Evolutionary conservation across 2,329 filamentous ascomycete species (phyloP), one percentile per base, ranked within the genome.

Genomic region (Fusarium metavorans): DNA sequence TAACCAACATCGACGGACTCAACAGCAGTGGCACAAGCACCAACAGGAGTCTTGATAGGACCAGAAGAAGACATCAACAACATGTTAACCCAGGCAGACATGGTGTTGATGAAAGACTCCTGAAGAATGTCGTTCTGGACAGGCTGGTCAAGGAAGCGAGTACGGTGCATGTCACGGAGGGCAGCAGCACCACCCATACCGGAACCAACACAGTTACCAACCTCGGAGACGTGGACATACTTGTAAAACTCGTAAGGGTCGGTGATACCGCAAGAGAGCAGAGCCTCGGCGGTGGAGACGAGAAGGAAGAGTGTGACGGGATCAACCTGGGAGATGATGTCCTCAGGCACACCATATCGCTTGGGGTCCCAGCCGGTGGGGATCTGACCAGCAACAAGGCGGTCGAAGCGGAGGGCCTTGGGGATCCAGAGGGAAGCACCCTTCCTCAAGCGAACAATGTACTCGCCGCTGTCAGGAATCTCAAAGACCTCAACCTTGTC

Each of bases 31-130:
- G 97, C 97, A 82, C 97, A 99, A 81, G 97, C 97, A 87, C 96
- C 97, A 61, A 98, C 97, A 5, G 97, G 97, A 1, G 97, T 98
- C 89, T 98, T 98, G 89, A 99, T 98, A 48, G 97, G 95, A 77
- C 97, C 97, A 62, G 97, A 98, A 6, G 97, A 98, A 6, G 97
- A 99, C 74, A 99, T 88, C 74, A 99, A 88, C 85, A 99, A 88
- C 97, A 99, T 99, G 88, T 99, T 99, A 67, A 99, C 95, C 97
- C 97, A 99, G 18, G 97, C 97, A 78, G 94, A 93, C 96, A 99
- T 99, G 66, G 97, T 99, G 89, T 99, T 99, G 90, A 99, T 98
- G 89, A 99, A 99, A 14, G 97, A 98, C 86, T 99, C 97, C 82
- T 99, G 97, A 16, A 99, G 90, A 82, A 99, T 98, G 82, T 99